phyloP scores from a whole-genome alignment of 2,329 filamentous ascomycete species.

The Aaosphaeria arxii region DNA sequence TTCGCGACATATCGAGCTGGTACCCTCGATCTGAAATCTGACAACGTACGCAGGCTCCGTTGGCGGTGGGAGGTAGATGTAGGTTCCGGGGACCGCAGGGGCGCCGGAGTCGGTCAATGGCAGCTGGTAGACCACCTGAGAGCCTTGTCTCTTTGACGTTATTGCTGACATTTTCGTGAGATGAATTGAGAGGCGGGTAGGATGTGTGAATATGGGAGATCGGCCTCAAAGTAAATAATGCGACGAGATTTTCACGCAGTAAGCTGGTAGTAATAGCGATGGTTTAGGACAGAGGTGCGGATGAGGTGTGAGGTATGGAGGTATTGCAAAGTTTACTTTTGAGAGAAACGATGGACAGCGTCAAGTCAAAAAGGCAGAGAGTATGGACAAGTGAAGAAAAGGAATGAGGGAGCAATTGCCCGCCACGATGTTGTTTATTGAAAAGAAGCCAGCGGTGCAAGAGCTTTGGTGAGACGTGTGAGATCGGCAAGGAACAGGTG shows the following conservation, averaged over 20 bases:
- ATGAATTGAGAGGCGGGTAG: constrained; percentile 6
- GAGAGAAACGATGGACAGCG: too few relatives aligned
- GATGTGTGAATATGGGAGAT: too few relatives aligned
- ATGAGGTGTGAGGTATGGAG: too few relatives aligned
- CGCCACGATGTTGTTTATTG: too few relatives aligned
- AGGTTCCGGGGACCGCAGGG: constrained; percentile 82
- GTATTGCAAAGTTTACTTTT: too few relatives aligned
- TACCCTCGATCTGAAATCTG: constrained; percentile 89
- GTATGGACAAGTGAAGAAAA: too few relatives aligned
- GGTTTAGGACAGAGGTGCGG: too few relatives aligned
- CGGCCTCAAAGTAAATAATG: too few relatives aligned
- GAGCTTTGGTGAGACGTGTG: not conserved
- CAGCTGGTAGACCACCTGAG: constrained; percentile 69
- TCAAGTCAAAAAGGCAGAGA: too few relatives aligned
- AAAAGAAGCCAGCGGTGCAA: not conserved
- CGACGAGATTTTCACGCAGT: too few relatives aligned
- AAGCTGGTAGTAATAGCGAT: too few relatives aligned
- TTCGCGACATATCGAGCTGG: constrained; percentile 90
- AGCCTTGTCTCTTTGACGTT: constrained; percentile 9
- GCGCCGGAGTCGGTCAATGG: constrained; percentile 91
- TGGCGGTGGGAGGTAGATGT: constrained; percentile 85
- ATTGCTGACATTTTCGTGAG: constrained; percentile 19
- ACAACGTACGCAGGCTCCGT: constrained; percentile 70
- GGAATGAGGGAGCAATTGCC: too few relatives aligned
- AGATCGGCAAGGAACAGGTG: not conserved